Evolutionary conservation across 225 moss, liverwort and hornwort genomes (phyloP).

Genomic region (Anthoceros angustus): DNA sequence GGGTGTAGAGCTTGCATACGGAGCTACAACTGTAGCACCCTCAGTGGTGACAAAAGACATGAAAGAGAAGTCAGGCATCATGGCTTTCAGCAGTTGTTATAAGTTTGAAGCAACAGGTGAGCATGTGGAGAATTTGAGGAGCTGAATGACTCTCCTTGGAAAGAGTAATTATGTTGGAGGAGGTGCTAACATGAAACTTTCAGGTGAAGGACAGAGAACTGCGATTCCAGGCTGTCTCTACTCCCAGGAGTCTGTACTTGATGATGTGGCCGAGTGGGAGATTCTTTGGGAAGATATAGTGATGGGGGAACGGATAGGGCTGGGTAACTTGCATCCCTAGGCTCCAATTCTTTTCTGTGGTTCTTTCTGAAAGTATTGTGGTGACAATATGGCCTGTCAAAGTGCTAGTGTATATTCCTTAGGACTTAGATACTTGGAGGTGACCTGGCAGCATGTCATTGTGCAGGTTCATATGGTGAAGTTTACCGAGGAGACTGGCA

Average conservation of each 20-base stretch:
- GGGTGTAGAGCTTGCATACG: too few species aligned
- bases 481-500: constrained; percentile 44
- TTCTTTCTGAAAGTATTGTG: too few species aligned
- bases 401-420: too few species aligned
- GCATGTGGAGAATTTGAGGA: too few species aligned
- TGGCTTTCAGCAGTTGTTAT: too few species aligned
- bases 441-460: not conserved
- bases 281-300: constrained; percentile 32
- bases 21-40: too few species aligned
- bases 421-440: not conserved
- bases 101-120: too few species aligned
- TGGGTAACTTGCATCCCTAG: constrained; percentile 11
- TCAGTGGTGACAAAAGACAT: too few species aligned
- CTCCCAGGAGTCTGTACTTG: constrained; percentile 11
- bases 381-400: too few species aligned
- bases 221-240: constrained; percentile 15
- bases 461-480: constrained; percentile 36
- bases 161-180: not conserved
- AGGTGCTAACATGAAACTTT: not conserved
- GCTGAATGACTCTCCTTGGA: too few species aligned
- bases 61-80: too few species aligned
- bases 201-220: constrained; percentile 13
- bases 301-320: constrained; percentile 30
- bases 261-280: constrained; percentile 36
- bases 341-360: not conserved